Percentiles rank a stretch among this genome's conserved stretches.
phyloP scores from a whole-genome alignment of 352 stramenopile species.

The Phytophthora chlamydospora region DNA sequence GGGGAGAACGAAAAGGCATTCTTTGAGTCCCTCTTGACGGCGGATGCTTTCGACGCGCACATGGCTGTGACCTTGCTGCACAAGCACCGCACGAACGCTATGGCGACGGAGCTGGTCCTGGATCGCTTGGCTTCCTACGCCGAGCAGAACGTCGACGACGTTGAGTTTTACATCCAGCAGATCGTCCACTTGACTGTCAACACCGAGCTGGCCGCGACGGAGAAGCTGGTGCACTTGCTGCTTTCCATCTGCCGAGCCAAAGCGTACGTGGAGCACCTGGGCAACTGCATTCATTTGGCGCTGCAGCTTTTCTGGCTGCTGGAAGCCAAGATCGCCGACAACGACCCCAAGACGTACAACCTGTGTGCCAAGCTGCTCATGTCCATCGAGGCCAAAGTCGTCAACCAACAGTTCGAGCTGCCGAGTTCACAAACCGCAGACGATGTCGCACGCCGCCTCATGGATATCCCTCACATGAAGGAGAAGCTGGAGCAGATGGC shows the following conservation, averaged over 20 bases:
- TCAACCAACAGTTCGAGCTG: conserved; percentile 81
- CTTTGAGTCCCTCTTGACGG: conserved; percentile 62
- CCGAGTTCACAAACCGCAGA: conserved; percentile 34
- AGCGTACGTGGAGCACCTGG: conserved; percentile 76
- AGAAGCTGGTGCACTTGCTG: conserved; percentile 73
- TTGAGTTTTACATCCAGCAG: conserved; percentile 86
- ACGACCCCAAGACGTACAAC: conserved; percentile 77
- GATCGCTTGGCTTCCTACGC: conserved; percentile 69
- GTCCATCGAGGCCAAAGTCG: conserved; percentile 84
- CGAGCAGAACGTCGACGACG: conserved; percentile 73
- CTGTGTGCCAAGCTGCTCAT: conserved; percentile 80
- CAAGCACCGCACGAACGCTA: conserved; percentile 73
- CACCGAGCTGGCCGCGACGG: conserved; percentile 58
- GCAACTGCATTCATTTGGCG: conserved; percentile 82
- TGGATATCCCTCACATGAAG: conserved; percentile 66
- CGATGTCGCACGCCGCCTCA: conserved; percentile 49
- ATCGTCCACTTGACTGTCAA: conserved; percentile 81
- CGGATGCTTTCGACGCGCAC: conserved; percentile 67
- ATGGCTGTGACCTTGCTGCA: conserved; percentile 72
- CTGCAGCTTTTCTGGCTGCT: conserved; percentile 72
- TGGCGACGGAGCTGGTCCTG: conserved; percentile 68
- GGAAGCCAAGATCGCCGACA: conserved; percentile 78
- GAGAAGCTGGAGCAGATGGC: conserved; percentile 47
- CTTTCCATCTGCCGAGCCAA: conserved; percentile 84
- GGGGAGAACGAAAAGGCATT: conserved; percentile 56